Percentiles rank a stretch among this genome's conserved stretches.
Conservation (phyloP, 2,329 filamentous ascomycete genomes). For the Esteya vermicola region DNA sequence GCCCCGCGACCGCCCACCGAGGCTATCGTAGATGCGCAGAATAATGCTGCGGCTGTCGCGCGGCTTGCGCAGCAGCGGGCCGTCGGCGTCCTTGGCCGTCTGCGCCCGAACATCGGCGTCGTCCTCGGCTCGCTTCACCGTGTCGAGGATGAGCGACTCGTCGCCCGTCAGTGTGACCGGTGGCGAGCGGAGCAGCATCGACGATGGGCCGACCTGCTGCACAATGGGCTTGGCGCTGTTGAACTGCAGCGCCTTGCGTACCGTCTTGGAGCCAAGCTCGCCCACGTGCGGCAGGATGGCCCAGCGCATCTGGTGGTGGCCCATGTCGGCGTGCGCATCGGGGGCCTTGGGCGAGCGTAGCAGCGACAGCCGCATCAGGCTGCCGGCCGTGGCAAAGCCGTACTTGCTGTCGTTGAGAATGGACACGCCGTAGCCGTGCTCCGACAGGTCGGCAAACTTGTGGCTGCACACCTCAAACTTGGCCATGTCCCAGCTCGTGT, state of each 20-base stretch:
- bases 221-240: conserved; percentile 42
- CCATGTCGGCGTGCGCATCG: conserved; percentile 57
- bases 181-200: conserved; percentile 3
- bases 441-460: conserved; percentile 58
- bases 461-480: conserved; percentile 69
- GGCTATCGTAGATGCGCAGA: conserved; percentile 71
- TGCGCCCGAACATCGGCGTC: conserved; percentile 58
- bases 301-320: conserved; percentile 48
- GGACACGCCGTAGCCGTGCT: conserved; percentile 53
- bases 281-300: conserved; percentile 52
- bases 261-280: conserved; percentile 37
- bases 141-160: conserved; percentile 64
- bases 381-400: conserved; percentile 52
- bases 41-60: conserved; percentile 68
- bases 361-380: conserved; percentile 52
- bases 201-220: background rate
- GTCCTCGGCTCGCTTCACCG: conserved; percentile 85
- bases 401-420: conserved; percentile 59
- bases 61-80: conserved; percentile 30
- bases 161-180: conserved; percentile 56
- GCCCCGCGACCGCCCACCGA: conserved; percentile 69
- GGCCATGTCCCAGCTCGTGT: conserved; percentile 78
- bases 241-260: conserved; percentile 51
- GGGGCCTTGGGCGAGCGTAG: conserved; percentile 54
- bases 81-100: conserved; percentile 18